Conservation (phyloP, 495 filamentous ascomycete genomes). For the Trichoderma reesei region DNA sequence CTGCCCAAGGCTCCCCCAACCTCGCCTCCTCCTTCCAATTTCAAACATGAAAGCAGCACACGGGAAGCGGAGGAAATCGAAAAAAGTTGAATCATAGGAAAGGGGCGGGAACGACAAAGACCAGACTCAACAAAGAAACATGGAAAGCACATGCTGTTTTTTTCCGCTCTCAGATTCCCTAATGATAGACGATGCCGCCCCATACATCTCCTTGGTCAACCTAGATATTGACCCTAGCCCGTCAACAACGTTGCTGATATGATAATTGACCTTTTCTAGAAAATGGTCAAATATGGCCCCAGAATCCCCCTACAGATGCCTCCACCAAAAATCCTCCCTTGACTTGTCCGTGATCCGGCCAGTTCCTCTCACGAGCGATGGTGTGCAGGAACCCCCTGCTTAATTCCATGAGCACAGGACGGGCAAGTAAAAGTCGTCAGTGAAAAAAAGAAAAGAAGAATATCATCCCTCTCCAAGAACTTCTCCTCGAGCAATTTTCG, state of each 20-base stretch:
- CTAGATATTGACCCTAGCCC: slow-evolving; percentile 5
- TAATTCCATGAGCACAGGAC: not conserved
- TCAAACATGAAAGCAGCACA: slow-evolving; percentile 39
- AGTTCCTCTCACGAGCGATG: not conserved
- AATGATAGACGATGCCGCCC: slow-evolving; percentile 5
- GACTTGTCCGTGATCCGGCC: slow-evolving; percentile 1
- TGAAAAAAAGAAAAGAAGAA: slow-evolving; percentile 2
- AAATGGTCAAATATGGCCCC: not conserved
- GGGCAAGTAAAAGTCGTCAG: slow-evolving; percentile 1
- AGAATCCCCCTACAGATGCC: not conserved
- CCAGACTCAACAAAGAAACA: not conserved
- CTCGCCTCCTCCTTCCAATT: slow-evolving; percentile 18
- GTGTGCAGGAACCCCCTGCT: slow-evolving; percentile 1
- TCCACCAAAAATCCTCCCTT: not conserved
- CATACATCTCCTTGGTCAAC: not conserved
- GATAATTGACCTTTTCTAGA: not conserved
- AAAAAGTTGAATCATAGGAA: slow-evolving; percentile 28
- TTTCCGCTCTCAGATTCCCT: not conserved
- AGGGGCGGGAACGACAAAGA: not conserved
- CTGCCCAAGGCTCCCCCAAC: slow-evolving; percentile 9
- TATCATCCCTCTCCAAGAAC: not conserved
- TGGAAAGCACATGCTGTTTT: not conserved
- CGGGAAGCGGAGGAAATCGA: slow-evolving; percentile 52
- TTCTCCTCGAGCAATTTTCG: not conserved
- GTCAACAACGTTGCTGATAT: not conserved